Evolutionary conservation across 192 early-diverging fungal genomes (phyloP).

Genomic region (Podila epigama): DNA sequence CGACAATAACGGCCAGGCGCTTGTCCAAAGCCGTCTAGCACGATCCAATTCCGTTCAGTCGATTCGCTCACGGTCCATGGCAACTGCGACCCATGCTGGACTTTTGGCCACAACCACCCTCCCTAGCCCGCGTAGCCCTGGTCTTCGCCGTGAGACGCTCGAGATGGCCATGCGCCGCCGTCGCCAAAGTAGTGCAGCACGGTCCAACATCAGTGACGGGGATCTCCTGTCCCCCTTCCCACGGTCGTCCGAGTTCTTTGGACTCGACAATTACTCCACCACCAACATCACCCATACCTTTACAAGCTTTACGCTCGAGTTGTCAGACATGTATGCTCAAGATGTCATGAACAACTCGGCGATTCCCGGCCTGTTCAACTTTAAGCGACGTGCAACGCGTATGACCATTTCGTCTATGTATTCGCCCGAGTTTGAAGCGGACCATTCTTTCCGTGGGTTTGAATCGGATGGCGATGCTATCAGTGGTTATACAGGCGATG

Average conservation of each 20-base stretch:
- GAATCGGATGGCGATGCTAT: slow-evolving; percentile 48
- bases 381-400: slow-evolving; percentile 16
- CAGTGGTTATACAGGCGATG: slow-evolving; percentile 44
- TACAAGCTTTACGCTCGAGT: slow-evolving; percentile 36
- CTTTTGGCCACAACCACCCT: slow-evolving; percentile 25
- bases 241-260: slow-evolving; percentile 28
- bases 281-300: slow-evolving; percentile 38
- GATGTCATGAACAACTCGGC: slow-evolving; percentile 40
- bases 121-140: not conserved
- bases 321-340: slow-evolving; percentile 24
- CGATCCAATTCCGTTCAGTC: slow-evolving; percentile 20
- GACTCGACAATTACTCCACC: slow-evolving; percentile 13
- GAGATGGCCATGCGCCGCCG: slow-evolving; percentile 47
- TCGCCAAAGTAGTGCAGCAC: slow-evolving; percentile 22
- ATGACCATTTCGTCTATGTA: not conserved
- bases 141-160: slow-evolving; percentile 28
- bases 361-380: slow-evolving; percentile 34
- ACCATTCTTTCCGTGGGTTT: slow-evolving; percentile 30
- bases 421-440: not conserved
- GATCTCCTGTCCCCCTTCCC: slow-evolving; percentile 1
- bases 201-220: slow-evolving; percentile 8
- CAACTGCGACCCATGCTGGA: slow-evolving; percentile 19
- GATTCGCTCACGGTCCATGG: slow-evolving; percentile 22
- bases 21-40: not conserved
- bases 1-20: slow-evolving; percentile 3